Evolutionary conservation across 257 asterid genomes (phyloP).

Genomic region (Solanum ahanhuiri): DNA sequence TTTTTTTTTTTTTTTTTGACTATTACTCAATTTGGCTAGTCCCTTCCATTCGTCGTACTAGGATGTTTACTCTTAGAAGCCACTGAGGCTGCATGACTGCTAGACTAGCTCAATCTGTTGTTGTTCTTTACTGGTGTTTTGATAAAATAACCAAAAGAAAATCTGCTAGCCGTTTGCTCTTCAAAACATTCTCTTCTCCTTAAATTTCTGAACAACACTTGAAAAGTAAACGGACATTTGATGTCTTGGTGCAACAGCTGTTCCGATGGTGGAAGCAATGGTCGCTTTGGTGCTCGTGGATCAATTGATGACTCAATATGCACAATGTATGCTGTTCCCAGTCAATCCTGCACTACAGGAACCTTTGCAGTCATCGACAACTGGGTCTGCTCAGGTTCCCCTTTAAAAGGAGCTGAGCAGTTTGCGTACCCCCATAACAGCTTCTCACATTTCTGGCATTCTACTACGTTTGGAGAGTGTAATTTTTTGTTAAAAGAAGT

Average conservation of each 20-base stretch:
- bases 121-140: not conserved
- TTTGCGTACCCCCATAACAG: not conserved
- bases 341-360: slow-evolving; percentile 70
- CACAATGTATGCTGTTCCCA: slow-evolving; percentile 83
- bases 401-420: slow-evolving; percentile 10
- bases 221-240: not conserved
- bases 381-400: slow-evolving; percentile 24
- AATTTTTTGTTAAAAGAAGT: not conserved
- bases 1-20: not conserved
- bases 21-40: not conserved
- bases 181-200: not conserved
- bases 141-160: not conserved
- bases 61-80: not conserved
- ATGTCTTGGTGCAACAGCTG: slow-evolving; percentile 42
- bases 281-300: slow-evolving; percentile 85
- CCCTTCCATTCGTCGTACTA: not conserved
- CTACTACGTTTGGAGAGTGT: not conserved
- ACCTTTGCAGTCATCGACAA: slow-evolving; percentile 22
- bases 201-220: not conserved
- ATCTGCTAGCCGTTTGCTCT: not conserved
- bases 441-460: not conserved
- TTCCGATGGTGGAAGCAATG: slow-evolving; percentile 98
- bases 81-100: not conserved
- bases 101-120: not conserved
- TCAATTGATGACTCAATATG: slow-evolving; percentile 84